These are phyloP conservation scores for Ceratocystis papillata DNA, from an alignment of 2,329 filamentous ascomycete species.

Conservation along the genomic window DNA sequence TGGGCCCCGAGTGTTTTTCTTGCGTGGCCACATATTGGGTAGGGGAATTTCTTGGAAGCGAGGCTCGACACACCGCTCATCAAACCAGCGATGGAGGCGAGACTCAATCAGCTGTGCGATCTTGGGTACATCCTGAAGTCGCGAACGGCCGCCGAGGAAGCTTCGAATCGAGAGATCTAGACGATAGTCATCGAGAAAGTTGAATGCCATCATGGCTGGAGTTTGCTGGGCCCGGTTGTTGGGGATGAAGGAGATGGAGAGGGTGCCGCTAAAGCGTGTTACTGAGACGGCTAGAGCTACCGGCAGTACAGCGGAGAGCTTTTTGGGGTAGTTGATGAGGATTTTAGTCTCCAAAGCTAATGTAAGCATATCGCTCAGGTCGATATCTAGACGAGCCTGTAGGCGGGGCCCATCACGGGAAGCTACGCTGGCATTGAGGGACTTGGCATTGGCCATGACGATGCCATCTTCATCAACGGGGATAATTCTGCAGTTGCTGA, in stretches of 20 bases:
- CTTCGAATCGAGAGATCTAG: constrained; percentile 73
- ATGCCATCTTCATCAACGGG: constrained; percentile 73
- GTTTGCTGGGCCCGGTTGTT: constrained; percentile 55
- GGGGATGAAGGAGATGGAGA: constrained; percentile 88
- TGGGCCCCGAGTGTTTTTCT: constrained; percentile 69
- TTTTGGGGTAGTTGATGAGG: constrained; percentile 87
- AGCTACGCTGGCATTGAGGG: constrained; percentile 43
- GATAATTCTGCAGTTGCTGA: constrained; percentile 94
- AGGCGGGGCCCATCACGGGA: constrained; percentile 59
- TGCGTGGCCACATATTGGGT: constrained; percentile 71
- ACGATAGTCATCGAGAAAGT: constrained; percentile 80
- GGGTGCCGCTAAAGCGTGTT: constrained; percentile 84
- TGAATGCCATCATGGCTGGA: constrained; percentile 86
- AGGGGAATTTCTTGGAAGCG: constrained; percentile 78
- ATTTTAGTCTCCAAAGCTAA: constrained; percentile 89
- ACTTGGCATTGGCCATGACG: constrained; percentile 41
- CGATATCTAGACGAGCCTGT: constrained; percentile 93
- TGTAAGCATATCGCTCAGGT: constrained; percentile 90
- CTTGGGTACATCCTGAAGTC: constrained; percentile 76
- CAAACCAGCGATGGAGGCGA: constrained; percentile 74
- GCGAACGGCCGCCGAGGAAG: constrained; percentile 65
- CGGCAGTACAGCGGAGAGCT: constrained; percentile 75
- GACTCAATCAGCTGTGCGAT: constrained; percentile 76
- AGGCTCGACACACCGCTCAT: constrained; percentile 75
- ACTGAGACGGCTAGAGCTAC: constrained; percentile 87